These are phyloP conservation scores for Tephrocybe sp. DNA, from an alignment of 768 basidiomycete genomes.

Conservation along the genomic window DNA sequence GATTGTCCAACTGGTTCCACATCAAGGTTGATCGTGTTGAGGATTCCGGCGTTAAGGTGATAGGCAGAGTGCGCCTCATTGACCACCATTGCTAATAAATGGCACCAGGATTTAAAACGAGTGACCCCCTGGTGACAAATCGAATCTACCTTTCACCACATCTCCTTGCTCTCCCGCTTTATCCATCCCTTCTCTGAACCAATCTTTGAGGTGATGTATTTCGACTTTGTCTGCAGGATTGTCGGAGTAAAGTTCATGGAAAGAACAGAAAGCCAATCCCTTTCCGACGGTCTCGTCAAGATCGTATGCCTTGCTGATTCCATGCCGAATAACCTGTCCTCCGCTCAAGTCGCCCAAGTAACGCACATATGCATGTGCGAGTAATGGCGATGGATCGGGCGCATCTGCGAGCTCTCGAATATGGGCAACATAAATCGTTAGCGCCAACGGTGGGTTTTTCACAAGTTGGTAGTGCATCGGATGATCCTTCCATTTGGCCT, in stretches of 20 bases:
- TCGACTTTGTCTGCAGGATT: conserved; percentile 49
- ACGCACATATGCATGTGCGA: conserved; percentile 77
- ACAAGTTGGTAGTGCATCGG: conserved; percentile 47
- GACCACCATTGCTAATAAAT: conserved; percentile 35
- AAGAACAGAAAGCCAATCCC: conserved; percentile 66
- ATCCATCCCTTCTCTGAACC: conserved; percentile 58
- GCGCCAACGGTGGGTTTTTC: conserved; percentile 40
- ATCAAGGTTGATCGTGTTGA: conserved; percentile 30
- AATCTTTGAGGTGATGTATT: conserved; percentile 71
- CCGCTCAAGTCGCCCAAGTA: conserved; percentile 81
- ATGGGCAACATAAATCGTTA: conserved; percentile 51
- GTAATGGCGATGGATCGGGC: conserved; percentile 46
- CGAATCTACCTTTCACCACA: conserved; percentile 37
- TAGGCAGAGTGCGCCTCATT: conserved; percentile 48
- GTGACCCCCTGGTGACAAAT: background rate
- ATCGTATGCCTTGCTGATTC: conserved; percentile 60
- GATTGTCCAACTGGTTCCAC: conserved; percentile 14
- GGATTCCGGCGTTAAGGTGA: conserved; percentile 43
- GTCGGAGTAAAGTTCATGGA: conserved; percentile 49
- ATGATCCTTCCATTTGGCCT: conserved; percentile 52
- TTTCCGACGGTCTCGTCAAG: conserved; percentile 46
- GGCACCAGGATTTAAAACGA: background rate
- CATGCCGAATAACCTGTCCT: conserved; percentile 64
- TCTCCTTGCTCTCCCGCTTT: conserved; percentile 40
- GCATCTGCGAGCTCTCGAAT: conserved; percentile 44